Conservation (phyloP, 306 rosid genomes). For the Cucurbita argyrosperma region DNA sequence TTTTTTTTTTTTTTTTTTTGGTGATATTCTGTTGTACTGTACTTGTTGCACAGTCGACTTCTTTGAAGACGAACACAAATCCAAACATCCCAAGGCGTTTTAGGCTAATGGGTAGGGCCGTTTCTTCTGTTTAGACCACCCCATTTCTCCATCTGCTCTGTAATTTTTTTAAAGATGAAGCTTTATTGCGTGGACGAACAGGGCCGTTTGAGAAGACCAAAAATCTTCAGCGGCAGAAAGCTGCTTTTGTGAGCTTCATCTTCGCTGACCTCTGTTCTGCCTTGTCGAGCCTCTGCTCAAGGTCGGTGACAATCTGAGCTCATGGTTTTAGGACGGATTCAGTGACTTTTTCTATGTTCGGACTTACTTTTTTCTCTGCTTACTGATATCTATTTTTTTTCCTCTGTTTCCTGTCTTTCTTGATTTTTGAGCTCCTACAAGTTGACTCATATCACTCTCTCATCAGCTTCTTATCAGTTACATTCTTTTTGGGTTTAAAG, state of each 20-base stretch:
- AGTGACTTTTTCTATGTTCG: neutral
- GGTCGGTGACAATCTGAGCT: neutral
- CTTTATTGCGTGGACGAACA: conserved; percentile 3
- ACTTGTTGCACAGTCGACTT: neutral
- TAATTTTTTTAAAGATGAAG: neutral
- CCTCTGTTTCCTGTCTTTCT: neutral
- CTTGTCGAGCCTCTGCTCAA: neutral
- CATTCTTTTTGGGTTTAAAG: neutral
- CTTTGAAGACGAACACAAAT: neutral
- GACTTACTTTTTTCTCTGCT: neutral
- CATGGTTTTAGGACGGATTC: neutral
- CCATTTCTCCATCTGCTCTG: neutral
- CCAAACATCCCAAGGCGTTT: neutral
- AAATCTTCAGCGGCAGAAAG: neutral
- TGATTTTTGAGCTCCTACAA: neutral
- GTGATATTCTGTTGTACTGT: conserved; percentile 6
- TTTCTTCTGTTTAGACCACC: neutral
- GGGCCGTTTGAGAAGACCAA: neutral
- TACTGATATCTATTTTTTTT: neutral
- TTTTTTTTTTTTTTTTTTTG: neutral
- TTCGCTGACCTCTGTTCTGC: neutral
- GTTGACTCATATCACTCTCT: neutral
- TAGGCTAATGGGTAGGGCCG: neutral
- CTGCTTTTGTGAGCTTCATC: neutral
- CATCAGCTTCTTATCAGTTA: neutral